Conservation (phyloP, 371 early-diverging fungal species). For the Apophysomyces ossiformis region DNA sequence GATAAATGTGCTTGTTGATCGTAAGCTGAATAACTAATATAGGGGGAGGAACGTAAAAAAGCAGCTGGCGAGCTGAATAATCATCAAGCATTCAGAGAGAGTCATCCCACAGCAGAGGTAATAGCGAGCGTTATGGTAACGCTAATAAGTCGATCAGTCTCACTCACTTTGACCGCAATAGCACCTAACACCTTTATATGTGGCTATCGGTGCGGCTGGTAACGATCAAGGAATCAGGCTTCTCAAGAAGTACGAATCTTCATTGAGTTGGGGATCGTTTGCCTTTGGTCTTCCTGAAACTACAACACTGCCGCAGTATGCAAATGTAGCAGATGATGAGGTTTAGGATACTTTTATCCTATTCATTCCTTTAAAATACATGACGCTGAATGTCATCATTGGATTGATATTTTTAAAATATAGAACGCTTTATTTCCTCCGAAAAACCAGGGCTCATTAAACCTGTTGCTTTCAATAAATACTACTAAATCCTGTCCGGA, state of each 20-base stretch:
- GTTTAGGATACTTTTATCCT: too few species aligned
- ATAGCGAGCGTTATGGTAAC: neutral
- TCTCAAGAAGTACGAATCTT: constrained; percentile 23
- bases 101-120: constrained; percentile 40
- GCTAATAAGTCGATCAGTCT: neutral
- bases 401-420: too few species aligned
- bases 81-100: constrained; percentile 26
- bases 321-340: too few species aligned
- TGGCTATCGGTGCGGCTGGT: constrained; percentile 36
- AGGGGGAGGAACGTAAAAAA: constrained; percentile 32
- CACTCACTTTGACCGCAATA: neutral
- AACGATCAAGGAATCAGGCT: constrained; percentile 28
- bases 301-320: constrained; percentile 8
- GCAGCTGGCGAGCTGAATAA: constrained; percentile 18
- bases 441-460: too few species aligned
- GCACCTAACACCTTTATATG: constrained; percentile 37
- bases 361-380: too few species aligned
- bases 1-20: neutral
- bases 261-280: constrained; percentile 28
- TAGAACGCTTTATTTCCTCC: too few species aligned
- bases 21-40: neutral
- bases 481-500: too few species aligned
- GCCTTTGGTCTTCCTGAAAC: constrained; percentile 27
- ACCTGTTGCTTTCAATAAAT: too few species aligned
- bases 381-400: too few species aligned